Conservation (phyloP, 345 rosid genomes). For the Ricinus communis region DNA sequence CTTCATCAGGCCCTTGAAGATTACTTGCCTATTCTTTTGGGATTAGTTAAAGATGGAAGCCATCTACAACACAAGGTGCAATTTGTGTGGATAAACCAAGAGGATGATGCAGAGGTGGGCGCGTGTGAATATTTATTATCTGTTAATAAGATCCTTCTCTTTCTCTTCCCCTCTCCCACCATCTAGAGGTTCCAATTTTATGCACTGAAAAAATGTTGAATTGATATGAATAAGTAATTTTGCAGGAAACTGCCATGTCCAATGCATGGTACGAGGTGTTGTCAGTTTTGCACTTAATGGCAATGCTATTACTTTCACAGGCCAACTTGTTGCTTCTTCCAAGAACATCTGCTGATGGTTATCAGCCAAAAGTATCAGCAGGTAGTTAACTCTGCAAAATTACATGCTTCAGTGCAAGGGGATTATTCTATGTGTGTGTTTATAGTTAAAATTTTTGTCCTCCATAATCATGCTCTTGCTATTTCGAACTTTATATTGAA, state of each 20-base stretch:
- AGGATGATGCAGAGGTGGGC: slow-evolving; percentile 88
- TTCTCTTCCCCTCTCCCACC: not conserved
- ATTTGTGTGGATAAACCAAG: slow-evolving; percentile 92
- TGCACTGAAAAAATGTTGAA: slow-evolving; percentile 13
- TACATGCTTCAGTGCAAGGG: slow-evolving; percentile 12
- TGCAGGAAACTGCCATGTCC: slow-evolving; percentile 86
- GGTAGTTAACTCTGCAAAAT: slow-evolving; percentile 43
- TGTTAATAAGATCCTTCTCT: not conserved
- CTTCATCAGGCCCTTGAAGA: slow-evolving; percentile 97
- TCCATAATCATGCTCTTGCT: not conserved
- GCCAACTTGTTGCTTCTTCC: slow-evolving; percentile 94
- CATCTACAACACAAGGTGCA: slow-evolving; percentile 74
- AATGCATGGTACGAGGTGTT: slow-evolving; percentile 96
- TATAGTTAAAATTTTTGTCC: not conserved
- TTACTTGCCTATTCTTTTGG: slow-evolving; percentile 91
- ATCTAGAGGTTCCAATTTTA: slow-evolving; percentile 12
- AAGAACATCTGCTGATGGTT: slow-evolving; percentile 71
- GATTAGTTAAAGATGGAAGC: slow-evolving; percentile 83
- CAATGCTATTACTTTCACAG: slow-evolving; percentile 81
- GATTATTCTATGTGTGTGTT: not conserved
- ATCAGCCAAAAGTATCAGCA: slow-evolving; percentile 88
- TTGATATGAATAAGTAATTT: slow-evolving; percentile 21
- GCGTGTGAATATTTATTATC: not conserved
- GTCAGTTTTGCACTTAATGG: slow-evolving; percentile 97
- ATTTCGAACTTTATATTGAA: not conserved